These are phyloP conservation scores for Graphium sp. DNA, from an alignment of 2,329 filamentous ascomycete species.

Conservation along the genomic window DNA sequence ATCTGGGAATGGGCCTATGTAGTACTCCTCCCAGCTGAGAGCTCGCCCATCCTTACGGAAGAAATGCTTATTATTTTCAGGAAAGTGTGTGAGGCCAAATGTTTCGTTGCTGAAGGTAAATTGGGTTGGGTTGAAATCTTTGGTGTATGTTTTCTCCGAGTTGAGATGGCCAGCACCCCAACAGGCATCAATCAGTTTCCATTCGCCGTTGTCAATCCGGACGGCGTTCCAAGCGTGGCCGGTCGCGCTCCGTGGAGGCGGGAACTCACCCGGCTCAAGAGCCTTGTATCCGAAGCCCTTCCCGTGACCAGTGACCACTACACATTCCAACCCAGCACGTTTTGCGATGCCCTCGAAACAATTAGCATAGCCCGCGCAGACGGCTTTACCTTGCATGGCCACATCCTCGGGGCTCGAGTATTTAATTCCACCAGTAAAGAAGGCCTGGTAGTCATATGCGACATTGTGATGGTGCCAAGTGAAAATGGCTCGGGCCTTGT, in stretches of 20 bases:
- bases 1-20: too few relatives aligned
- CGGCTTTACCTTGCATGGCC: slow-evolving; percentile 61
- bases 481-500: slow-evolving; percentile 87
- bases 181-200: slow-evolving; percentile 84
- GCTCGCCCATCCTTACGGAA: slow-evolving; percentile 56
- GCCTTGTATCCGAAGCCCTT: slow-evolving; percentile 66
- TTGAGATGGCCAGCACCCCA: slow-evolving; percentile 74
- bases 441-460: slow-evolving; percentile 62
- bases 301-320: slow-evolving; percentile 62
- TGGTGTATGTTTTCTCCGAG: slow-evolving; percentile 38
- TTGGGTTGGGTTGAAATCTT: slow-evolving; percentile 46
- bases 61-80: slow-evolving; percentile 48
- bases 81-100: slow-evolving; percentile 72
- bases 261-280: slow-evolving; percentile 42
- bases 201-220: slow-evolving; percentile 66
- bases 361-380: slow-evolving; percentile 82
- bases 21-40: slow-evolving; percentile 69
- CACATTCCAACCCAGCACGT: slow-evolving; percentile 61
- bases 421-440: slow-evolving; percentile 56
- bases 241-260: slow-evolving; percentile 44
- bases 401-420: slow-evolving; percentile 55
- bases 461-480: slow-evolving; percentile 95
- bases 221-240: slow-evolving; percentile 92
- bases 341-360: slow-evolving; percentile 65
- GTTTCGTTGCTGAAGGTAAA: slow-evolving; percentile 55